Conservation (phyloP, 2,329 filamentous ascomycete species). For the Fusarium gaditjirri region DNA sequence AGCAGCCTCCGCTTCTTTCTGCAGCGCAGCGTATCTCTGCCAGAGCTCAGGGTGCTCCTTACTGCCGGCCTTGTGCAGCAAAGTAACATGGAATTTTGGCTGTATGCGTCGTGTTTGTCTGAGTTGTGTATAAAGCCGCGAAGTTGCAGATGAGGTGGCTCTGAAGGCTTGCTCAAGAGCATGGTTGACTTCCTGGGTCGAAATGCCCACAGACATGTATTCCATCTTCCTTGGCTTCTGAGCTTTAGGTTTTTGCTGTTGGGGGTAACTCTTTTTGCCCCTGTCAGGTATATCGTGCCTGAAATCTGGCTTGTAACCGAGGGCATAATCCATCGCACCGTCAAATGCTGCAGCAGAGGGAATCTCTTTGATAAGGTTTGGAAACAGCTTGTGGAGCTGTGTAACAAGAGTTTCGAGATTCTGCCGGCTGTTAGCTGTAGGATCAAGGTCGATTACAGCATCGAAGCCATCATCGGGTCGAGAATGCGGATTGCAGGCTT, state of each 20-base stretch:
- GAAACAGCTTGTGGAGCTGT: slow-evolving; percentile 79
- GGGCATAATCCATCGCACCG: slow-evolving; percentile 77
- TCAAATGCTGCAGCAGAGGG: slow-evolving; percentile 82
- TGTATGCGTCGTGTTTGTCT: slow-evolving; percentile 81
- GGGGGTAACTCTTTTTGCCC: slow-evolving; percentile 51
- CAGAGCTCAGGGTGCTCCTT: slow-evolving; percentile 75
- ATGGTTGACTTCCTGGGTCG: slow-evolving; percentile 54
- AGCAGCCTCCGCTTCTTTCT: slow-evolving; percentile 56
- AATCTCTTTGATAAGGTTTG: slow-evolving; percentile 76
- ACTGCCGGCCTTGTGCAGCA: slow-evolving; percentile 81
- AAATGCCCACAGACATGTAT: slow-evolving; percentile 65
- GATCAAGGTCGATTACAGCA: slow-evolving; percentile 84
- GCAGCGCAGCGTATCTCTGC: slow-evolving; percentile 74
- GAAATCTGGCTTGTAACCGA: slow-evolving; percentile 80
- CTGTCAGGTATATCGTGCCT: slow-evolving; percentile 78
- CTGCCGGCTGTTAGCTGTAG: slow-evolving; percentile 77
- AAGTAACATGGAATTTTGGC: slow-evolving; percentile 89
- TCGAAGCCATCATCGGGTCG: slow-evolving; percentile 87
- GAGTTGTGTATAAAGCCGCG: slow-evolving; percentile 77
- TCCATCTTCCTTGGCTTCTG: slow-evolving; percentile 59
- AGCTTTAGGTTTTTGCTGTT: slow-evolving; percentile 43
- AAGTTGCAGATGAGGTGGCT: slow-evolving; percentile 56
- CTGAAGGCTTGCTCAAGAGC: slow-evolving; percentile 78
- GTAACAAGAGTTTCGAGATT: slow-evolving; percentile 86
- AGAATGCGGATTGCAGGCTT: slow-evolving; percentile 73